A percentile compares a stretch with the other conserved stretches of the same genome.
Conservation (phyloP, 148 eudicot genomes). For the Vaccinium vitisidaea region DNA sequence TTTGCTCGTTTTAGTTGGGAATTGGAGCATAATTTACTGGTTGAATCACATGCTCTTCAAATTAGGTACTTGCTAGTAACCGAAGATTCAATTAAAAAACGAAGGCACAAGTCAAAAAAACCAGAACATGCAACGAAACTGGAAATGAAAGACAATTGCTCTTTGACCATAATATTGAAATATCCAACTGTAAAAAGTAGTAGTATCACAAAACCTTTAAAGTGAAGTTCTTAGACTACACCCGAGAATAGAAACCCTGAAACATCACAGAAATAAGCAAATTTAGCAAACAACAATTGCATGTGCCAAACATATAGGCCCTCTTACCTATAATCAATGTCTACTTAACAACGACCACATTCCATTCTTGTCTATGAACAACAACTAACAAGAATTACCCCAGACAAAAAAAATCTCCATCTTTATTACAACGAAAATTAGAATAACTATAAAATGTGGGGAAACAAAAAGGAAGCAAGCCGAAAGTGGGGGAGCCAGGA, state of each 20-base stretch:
- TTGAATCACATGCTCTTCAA: background rate
- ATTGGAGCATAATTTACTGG: background rate
- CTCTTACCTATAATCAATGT: slow-evolving; percentile 23
- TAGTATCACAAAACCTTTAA: background rate
- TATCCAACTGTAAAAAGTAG: background rate
- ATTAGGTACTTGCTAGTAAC: background rate
- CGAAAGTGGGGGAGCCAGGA: slow-evolving; percentile 17
- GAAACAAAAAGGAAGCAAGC: background rate
- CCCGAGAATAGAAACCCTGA: background rate
- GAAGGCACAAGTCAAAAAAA: background rate
- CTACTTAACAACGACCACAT: slow-evolving; percentile 23
- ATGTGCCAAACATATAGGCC: slow-evolving; percentile 11
- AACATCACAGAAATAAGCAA: background rate
- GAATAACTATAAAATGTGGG: slow-evolving; percentile 14
- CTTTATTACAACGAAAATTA: slow-evolving; percentile 40
- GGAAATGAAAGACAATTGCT: background rate
- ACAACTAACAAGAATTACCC: slow-evolving; percentile 37
- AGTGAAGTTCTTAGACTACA: background rate
- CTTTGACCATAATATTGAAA: background rate
- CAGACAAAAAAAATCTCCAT: slow-evolving; percentile 30
- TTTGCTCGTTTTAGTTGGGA: background rate
- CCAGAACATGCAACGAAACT: background rate
- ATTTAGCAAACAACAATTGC: slow-evolving; percentile 12
- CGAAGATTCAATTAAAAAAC: background rate
- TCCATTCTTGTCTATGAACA: slow-evolving; percentile 33